Base-by-base conservation (phyloP, 139 green algal genomes). In the Gonium pectorale region DNA sequence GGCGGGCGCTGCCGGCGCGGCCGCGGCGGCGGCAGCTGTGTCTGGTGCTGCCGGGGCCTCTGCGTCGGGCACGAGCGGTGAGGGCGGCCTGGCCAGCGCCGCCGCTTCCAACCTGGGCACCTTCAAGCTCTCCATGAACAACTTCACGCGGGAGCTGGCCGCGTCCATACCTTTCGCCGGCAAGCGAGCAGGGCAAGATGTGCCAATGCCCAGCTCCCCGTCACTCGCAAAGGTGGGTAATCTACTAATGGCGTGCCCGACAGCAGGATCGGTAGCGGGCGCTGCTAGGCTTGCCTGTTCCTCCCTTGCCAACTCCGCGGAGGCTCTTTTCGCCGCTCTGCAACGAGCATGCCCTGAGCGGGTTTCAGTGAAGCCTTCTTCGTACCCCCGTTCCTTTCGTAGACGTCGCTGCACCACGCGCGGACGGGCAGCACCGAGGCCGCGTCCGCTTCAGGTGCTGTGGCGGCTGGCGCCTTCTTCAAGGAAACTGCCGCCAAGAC, bases 61-160 rank as follows among this genome's bases (percentile, higher is more conserved):
- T 13, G 46, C 35, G 26, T 1, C 69, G 38, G 37, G 67, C 40
- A 29, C 37, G 26, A 26, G 33, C 49, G 74, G 24, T 24, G 51
- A 51, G 52, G 64, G 17, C 11, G 54, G 43, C n/a, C 35, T 70
- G 46, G n/a, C 75, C 35, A 43, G 35, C 2, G 59, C 64, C 2
- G 79, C 69, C 27, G 79, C 71, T n/a, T 82, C 77, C 74, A 91
- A 89, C 46, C 51, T 91, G 31, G 77, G 62, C 22, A 87, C 67
- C 9, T 81, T 91, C 49, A 91, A 89, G 43, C 27, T 85, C 13
- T 85, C 62, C n/a, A 70, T 91, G 27, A 91, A 91, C 49, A 86
- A 72, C 27, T 89, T 91, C 66, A 91, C 87, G 37, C 62, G 83
- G 27, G 87, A 91, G 70, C 87, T 91, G 29, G 87, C 87, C 3